Evolutionary conservation across 371 early-diverging fungal genomes (phyloP).

Genomic region (Nematocida ausubeli): DNA sequence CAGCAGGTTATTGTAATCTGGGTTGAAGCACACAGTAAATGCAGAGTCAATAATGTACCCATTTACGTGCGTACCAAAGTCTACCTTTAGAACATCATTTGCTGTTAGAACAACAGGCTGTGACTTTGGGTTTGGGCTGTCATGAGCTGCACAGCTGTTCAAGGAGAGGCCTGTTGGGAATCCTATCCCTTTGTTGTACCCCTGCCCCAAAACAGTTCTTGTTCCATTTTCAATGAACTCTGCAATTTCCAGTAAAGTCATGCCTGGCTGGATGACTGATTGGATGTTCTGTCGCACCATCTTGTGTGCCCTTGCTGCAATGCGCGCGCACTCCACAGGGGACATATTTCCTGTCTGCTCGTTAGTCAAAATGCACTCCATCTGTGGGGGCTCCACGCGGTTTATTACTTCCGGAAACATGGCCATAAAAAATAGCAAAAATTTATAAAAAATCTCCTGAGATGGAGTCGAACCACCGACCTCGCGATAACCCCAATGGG

Average conservation of each 20-base stretch:
- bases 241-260: slow-evolving; percentile 83
- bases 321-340: slow-evolving; percentile 69
- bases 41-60: slow-evolving; percentile 95
- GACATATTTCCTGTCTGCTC: neutral
- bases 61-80: slow-evolving; percentile 93
- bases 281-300: slow-evolving; percentile 77
- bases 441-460: slow-evolving; percentile 66
- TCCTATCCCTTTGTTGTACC: slow-evolving; percentile 74
- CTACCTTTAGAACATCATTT: slow-evolving; percentile 94
- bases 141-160: slow-evolving; percentile 97
- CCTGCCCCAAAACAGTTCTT: slow-evolving; percentile 78
- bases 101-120: slow-evolving; percentile 76
- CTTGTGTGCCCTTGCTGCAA: slow-evolving; percentile 69
- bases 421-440: slow-evolving; percentile 19
- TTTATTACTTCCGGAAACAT: slow-evolving; percentile 16
- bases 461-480: slow-evolving; percentile 69
- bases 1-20: slow-evolving; percentile 78
- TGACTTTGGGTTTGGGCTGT: slow-evolving; percentile 92
- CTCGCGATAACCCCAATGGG: slow-evolving; percentile 63
- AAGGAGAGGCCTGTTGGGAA: slow-evolving; percentile 97
- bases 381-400: neutral
- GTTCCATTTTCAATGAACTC: slow-evolving; percentile 89
- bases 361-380: slow-evolving; percentile 17
- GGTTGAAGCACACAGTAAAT: slow-evolving; percentile 89
- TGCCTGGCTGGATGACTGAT: slow-evolving; percentile 83